phyloP scores from a whole-genome alignment of 306 rosid genomes.

The Rosa persica region DNA sequence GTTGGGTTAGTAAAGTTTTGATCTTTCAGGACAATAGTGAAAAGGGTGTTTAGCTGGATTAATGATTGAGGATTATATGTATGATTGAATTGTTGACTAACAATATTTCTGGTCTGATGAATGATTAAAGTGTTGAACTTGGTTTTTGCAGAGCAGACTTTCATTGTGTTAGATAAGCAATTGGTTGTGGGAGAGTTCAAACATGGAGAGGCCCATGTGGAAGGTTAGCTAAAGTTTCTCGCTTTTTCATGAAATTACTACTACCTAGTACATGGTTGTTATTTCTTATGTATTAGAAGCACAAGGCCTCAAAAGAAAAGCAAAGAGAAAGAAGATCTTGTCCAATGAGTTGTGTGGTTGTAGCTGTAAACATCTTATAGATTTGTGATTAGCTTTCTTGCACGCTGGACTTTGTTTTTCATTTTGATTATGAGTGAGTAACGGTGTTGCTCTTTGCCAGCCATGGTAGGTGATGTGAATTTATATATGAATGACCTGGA shows the following conservation, averaged over 20 bases:
- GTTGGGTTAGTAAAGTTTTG: background rate
- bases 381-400: background rate
- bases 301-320: background rate
- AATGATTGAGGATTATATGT: background rate
- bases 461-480: slow-evolving; percentile 96
- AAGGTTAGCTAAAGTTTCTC: slow-evolving; percentile 46
- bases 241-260: background rate
- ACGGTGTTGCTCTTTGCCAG: slow-evolving; percentile 43
- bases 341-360: background rate
- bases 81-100: background rate
- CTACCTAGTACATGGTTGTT: background rate
- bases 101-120: background rate
- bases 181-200: slow-evolving; percentile 56
- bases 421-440: slow-evolving; percentile 19
- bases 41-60: background rate
- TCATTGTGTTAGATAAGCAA: slow-evolving; percentile 73
- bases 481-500: slow-evolving; percentile 79
- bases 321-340: background rate
- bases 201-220: slow-evolving; percentile 69
- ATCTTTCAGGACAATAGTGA: background rate
- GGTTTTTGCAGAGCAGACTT: slow-evolving; percentile 68
- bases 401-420: background rate
- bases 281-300: background rate
- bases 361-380: background rate
- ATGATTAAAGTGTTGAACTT: slow-evolving; percentile 15